phyloP scores from a whole-genome alignment of 2,329 filamentous ascomycete species.

The Fusarium stilboides region DNA sequence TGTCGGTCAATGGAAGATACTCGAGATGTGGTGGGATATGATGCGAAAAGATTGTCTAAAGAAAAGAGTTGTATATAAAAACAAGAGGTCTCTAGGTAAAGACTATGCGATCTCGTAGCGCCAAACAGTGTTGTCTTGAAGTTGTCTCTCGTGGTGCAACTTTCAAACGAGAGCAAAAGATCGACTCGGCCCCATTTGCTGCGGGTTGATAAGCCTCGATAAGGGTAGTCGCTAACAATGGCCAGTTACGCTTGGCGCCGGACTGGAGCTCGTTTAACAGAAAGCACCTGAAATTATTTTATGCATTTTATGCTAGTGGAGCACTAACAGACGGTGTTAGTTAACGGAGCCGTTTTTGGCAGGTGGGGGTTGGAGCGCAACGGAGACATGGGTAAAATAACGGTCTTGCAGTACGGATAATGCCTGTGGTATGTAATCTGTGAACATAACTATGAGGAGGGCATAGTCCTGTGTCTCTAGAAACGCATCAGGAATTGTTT shows the following conservation, averaged over 20 bases:
- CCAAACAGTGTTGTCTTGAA: constrained; percentile 18
- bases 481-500: too few relatives aligned
- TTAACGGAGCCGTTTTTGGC: constrained; percentile 26
- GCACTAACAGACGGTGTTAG: constrained; percentile 3
- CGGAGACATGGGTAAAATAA: constrained; percentile 10
- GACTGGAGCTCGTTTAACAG: constrained; percentile 16
- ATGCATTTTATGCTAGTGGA: constrained; percentile 21
- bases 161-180: constrained; percentile 45
- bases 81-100: neutral
- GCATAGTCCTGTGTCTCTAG: neutral
- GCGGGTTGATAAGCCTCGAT: constrained; percentile 37
- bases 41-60: neutral
- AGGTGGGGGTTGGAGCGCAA: constrained; percentile 25
- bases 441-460: neutral
- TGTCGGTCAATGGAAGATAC: constrained; percentile 35
- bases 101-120: constrained; percentile 13
- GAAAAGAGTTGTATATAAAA: neutral
- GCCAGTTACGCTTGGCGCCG: constrained; percentile 7
- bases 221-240: constrained; percentile 34
- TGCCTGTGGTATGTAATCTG: neutral
- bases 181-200: constrained; percentile 32
- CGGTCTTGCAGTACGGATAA: neutral
- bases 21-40: neutral
- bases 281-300: neutral
- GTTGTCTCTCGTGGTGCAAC: constrained; percentile 39